A percentile compares a stretch with the other conserved stretches of the same genome.
phyloP scores from a whole-genome alignment of 768 basidiomycete species.

The Pulveroboletus sp. region DNA sequence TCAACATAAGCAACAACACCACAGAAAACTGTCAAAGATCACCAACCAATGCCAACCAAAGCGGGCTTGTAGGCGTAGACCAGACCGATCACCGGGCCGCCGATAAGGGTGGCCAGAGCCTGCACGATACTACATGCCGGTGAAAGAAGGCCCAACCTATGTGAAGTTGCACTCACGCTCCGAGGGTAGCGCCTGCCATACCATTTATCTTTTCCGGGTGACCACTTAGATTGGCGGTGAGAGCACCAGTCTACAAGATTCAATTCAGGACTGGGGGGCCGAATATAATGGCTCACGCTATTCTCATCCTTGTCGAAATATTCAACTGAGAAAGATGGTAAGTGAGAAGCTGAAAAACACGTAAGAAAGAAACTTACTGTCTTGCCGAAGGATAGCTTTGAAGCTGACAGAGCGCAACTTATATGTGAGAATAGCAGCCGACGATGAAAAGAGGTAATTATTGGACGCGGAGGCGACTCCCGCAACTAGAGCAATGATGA shows the following conservation, averaged over 20 bases:
- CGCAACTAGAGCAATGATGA: slow-evolving; percentile 72
- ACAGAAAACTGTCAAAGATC: background rate
- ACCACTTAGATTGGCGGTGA: slow-evolving; percentile 77
- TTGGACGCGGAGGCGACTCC: slow-evolving; percentile 59
- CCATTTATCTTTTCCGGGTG: slow-evolving; percentile 88
- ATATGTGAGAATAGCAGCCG: slow-evolving; percentile 67
- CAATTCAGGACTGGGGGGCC: background rate
- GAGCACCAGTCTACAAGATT: slow-evolving; percentile 62
- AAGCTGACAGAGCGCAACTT: slow-evolving; percentile 72
- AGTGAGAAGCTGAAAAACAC: background rate
- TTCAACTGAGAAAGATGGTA: slow-evolving; percentile 45
- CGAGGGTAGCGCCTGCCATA: slow-evolving; percentile 82
- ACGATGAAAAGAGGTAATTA: slow-evolving; percentile 61
- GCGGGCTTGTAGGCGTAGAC: slow-evolving; percentile 73
- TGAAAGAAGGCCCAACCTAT: background rate
- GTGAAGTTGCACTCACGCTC: slow-evolving; percentile 46
- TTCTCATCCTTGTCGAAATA: slow-evolving; percentile 89
- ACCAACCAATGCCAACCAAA: slow-evolving; percentile 63
- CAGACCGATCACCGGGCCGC: slow-evolving; percentile 75
- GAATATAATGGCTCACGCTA: slow-evolving; percentile 42
- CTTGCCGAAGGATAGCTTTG: slow-evolving; percentile 80
- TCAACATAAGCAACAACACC: background rate
- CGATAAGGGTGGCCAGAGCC: slow-evolving; percentile 61
- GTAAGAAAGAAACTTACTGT: slow-evolving; percentile 45
- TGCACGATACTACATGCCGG: slow-evolving; percentile 62